Conservation (phyloP, 2,329 filamentous ascomycete genomes). For the Penicillium verrucosum region DNA sequence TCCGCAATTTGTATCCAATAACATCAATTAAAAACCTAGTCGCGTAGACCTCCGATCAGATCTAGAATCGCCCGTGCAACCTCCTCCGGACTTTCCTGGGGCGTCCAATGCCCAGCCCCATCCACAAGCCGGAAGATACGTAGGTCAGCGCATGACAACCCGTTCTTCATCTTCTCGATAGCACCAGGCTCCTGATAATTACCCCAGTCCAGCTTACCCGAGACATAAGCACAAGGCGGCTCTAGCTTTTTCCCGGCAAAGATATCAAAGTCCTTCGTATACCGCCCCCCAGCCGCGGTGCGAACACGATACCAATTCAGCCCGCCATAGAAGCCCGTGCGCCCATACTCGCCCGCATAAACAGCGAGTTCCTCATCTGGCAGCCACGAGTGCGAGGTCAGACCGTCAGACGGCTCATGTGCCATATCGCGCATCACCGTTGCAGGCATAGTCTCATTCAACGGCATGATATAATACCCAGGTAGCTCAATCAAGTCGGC, state of each 20-base stretch:
- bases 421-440: conserved; percentile 56
- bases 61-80: conserved; percentile 37
- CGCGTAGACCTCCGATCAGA: background rate
- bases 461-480: conserved; percentile 66
- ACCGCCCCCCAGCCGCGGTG: conserved; percentile 48
- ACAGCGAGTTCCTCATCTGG: conserved; percentile 56
- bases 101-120: conserved; percentile 66
- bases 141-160: conserved; percentile 53
- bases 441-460: conserved; percentile 57
- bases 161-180: conserved; percentile 53
- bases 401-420: conserved; percentile 42
- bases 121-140: conserved; percentile 54
- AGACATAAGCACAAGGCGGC: conserved; percentile 61
- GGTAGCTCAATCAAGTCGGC: conserved; percentile 59
- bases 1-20: background rate
- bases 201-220: conserved; percentile 63
- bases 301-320: conserved; percentile 66
- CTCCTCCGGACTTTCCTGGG: conserved; percentile 61
- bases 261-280: conserved; percentile 53
- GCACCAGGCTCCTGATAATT: conserved; percentile 65
- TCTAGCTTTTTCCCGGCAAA: conserved; percentile 61
- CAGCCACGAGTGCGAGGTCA: conserved; percentile 51
- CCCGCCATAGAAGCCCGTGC: conserved; percentile 63
- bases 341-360: conserved; percentile 59
- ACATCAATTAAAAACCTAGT: background rate